A percentile compares a stretch with the other conserved stretches of the same genome.
Conservation (phyloP, 2,329 filamentous ascomycete genomes). For the Penicillium sp. region DNA sequence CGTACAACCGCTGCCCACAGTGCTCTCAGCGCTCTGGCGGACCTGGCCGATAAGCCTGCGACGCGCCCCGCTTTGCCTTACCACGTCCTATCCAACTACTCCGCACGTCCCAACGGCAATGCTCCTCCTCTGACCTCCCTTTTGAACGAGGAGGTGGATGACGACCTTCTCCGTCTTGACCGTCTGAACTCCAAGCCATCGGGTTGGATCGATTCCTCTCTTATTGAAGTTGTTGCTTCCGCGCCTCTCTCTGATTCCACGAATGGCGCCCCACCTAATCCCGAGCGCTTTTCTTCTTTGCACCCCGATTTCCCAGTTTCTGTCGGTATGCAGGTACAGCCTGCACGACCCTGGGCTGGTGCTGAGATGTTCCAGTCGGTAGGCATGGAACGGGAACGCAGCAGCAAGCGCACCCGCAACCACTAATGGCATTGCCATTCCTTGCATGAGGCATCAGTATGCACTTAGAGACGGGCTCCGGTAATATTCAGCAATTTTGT, state of each 20-base stretch:
- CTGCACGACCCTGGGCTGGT: conserved; percentile 26
- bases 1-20: conserved; percentile 52
- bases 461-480: not conserved
- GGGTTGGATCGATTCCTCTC: conserved; percentile 43
- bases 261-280: conserved; percentile 33
- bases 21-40: conserved; percentile 55
- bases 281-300: conserved; percentile 39
- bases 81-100: conserved; percentile 47
- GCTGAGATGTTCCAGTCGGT: conserved; percentile 28
- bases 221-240: conserved; percentile 39
- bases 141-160: conserved; percentile 49
- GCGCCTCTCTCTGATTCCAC: conserved; percentile 30
- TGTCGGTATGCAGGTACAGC: conserved; percentile 46
- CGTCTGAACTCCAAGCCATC: conserved; percentile 38
- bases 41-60: conserved; percentile 53
- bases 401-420: conserved; percentile 24
- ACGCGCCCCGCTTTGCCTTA: conserved; percentile 48
- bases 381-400: conserved; percentile 24
- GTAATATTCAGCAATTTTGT: not conserved
- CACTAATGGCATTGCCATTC: conserved; percentile 7
- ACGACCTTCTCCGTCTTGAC: conserved; percentile 45
- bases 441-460: not conserved
- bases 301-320: conserved; percentile 47
- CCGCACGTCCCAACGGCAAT: conserved; percentile 44
- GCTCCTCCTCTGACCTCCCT: conserved; percentile 45